Evolutionary conservation across 2,329 filamentous ascomycete genomes (phyloP).

Genomic region (Ascochyta clinopodiicola): DNA sequence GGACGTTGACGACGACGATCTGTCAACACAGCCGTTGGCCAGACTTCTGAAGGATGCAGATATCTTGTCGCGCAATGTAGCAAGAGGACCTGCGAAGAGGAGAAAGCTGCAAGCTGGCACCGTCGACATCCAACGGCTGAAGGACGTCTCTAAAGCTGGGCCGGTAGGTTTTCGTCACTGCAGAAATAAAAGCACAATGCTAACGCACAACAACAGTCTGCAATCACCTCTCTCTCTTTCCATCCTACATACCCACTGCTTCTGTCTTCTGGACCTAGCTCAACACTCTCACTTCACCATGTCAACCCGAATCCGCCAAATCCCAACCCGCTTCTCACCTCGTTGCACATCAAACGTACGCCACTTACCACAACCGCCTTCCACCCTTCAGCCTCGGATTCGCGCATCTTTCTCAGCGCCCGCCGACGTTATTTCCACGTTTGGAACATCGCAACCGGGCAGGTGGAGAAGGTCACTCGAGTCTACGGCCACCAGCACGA

Average conservation of each 20-base stretch:
- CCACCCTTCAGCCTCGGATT: conserved; percentile 68
- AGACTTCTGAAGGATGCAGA: conserved; percentile 78
- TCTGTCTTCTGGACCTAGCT: conserved; percentile 85
- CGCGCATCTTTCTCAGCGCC: conserved; percentile 86
- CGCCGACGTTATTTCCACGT: conserved; percentile 91
- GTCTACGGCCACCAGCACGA: conserved; percentile 78
- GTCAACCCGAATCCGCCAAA: conserved; percentile 76
- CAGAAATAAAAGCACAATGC: conserved; percentile 3
- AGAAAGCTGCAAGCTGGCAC: conserved; percentile 84
- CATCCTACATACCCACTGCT: conserved; percentile 89
- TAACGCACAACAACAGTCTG: conserved; percentile 55
- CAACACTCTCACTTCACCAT: conserved; percentile 87
- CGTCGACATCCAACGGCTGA: conserved; percentile 86
- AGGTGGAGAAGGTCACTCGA: conserved; percentile 80
- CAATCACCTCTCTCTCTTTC: conserved; percentile 84
- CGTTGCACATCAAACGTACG: conserved; percentile 82
- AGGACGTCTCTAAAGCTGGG: conserved; percentile 82
- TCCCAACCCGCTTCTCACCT: conserved; percentile 88
- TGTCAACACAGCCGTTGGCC: conserved; percentile 79
- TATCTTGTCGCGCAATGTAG: conserved; percentile 64
- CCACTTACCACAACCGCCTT: conserved; percentile 88
- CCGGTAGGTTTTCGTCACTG: conserved; percentile 55
- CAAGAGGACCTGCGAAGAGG: conserved; percentile 60
- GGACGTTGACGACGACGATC: conserved; percentile 53
- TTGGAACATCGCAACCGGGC: conserved; percentile 85